Evolutionary conservation across 129 eudicot genomes (phyloP).

Genomic region (Kitagawia praeruptora): DNA sequence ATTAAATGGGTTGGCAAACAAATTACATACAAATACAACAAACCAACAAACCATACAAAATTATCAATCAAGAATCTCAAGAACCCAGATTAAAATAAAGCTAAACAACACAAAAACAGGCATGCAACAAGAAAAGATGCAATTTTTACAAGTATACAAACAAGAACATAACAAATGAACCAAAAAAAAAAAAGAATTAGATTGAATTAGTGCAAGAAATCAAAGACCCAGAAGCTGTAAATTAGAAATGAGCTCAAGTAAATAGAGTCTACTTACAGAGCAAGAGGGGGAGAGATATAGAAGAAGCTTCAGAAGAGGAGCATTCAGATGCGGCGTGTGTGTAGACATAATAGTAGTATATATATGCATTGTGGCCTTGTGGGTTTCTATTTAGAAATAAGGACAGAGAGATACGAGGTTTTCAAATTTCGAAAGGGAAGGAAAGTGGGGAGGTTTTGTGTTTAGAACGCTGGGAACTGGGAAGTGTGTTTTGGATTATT

Average conservation of each 20-base stretch:
- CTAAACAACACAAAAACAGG: background rate
- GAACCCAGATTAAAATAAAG: background rate
- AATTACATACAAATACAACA: background rate
- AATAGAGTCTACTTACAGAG: background rate
- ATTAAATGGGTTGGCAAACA: background rate
- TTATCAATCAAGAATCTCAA: background rate
- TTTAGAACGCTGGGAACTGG: too few relatives aligned
- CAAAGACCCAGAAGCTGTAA: background rate
- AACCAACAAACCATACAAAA: background rate
- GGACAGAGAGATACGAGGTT: background rate
- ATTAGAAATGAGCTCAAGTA: background rate
- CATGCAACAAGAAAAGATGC: background rate
- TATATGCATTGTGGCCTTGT: too few relatives aligned
- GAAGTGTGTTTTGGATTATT: too few relatives aligned
- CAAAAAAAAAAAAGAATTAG: background rate
- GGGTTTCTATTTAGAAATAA: background rate
- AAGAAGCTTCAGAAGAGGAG: background rate
- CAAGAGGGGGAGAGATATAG: background rate
- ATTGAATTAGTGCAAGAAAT: background rate
- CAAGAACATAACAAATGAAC: background rate
- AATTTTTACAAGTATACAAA: background rate
- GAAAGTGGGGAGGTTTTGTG: too few relatives aligned
- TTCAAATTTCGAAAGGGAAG: too few relatives aligned
- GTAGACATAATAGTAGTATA: too few relatives aligned
- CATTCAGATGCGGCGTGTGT: background rate